Base-by-base conservation (phyloP, 352 stramenopile species). In the Phytopythium vexans region DNA sequence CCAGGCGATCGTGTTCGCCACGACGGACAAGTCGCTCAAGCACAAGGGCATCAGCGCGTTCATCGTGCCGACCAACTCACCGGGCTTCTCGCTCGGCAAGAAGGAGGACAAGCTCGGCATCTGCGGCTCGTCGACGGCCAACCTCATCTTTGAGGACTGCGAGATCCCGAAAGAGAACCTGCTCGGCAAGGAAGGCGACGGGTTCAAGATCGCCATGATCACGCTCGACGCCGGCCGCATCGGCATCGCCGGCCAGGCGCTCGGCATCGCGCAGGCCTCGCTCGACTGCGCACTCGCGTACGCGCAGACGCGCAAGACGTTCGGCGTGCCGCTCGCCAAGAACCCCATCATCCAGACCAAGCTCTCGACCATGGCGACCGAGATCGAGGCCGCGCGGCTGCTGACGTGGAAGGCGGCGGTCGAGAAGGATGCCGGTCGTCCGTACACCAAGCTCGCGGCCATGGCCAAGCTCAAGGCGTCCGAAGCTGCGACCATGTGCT, bases 81-180 rank as follows among this genome's bases (percentile, higher is more conserved):
- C 89, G 6, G 95, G 95, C 32, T 98, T 98, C 56, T 97, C 89
- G 39, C 72, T 99, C 16, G 96, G 96, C 54, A 98, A 97, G 67
- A 98, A 98, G 63, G 96, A 99, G 68, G 96, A 99, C 64, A 99
- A 99, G 64, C 72, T 99, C 14, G 96, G 96, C n/a, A 99, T 99
- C 48, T 79, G 95, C 10, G 96, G 81, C 16, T 98, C 93, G 21
- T 98, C 91, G n/a, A 99, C 96, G 3, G 82, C 89, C 27, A 98
- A 98, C 63, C 73, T 99, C 35, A 98, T 98, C 60, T 94, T 99
- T 45, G 96, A 99, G 48, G 84, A 97, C 64, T 88, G 83, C 46
- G 75, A 88, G 34, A 87, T 99, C 50, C 94, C 96, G 6, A 96
- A 96, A 60, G 74, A 86, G 36, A 94, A 88, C 53, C 40, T 97